phyloP scores from a whole-genome alignment of 2,329 filamentous ascomycete species.

The Xylariaceae sp. region DNA sequence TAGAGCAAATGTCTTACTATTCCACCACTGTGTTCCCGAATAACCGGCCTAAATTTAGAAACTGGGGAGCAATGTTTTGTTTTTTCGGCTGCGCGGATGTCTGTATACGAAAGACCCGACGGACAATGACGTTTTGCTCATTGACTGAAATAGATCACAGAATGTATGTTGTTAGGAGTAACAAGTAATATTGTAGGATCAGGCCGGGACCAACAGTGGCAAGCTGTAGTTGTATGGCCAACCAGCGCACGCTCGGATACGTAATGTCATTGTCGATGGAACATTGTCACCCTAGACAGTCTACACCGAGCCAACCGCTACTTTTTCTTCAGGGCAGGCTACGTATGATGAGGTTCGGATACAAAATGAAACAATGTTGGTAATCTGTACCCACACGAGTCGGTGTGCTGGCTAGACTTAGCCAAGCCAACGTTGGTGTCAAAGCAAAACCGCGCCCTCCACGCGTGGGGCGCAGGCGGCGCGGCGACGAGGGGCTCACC shows the following conservation, averaged over 20 bases:
- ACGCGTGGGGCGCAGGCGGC: background rate
- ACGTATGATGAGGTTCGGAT: background rate
- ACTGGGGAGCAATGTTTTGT: background rate
- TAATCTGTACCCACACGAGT: background rate
- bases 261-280: background rate
- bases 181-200: background rate
- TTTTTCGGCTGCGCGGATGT: background rate
- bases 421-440: background rate
- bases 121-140: background rate
- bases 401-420: background rate
- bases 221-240: background rate
- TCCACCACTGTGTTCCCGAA: background rate
- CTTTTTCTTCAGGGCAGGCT: background rate
- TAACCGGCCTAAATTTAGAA: background rate
- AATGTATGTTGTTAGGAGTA: no score
- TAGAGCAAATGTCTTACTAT: background rate
- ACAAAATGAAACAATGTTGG: background rate
- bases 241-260: background rate
- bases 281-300: background rate
- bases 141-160: background rate
- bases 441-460: background rate
- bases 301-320: background rate
- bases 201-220: background rate
- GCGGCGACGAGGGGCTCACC: background rate
- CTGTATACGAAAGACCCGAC: background rate